Conservation (phyloP, 495 filamentous ascomycete species). For the Rhizodiscina lignyota region DNA sequence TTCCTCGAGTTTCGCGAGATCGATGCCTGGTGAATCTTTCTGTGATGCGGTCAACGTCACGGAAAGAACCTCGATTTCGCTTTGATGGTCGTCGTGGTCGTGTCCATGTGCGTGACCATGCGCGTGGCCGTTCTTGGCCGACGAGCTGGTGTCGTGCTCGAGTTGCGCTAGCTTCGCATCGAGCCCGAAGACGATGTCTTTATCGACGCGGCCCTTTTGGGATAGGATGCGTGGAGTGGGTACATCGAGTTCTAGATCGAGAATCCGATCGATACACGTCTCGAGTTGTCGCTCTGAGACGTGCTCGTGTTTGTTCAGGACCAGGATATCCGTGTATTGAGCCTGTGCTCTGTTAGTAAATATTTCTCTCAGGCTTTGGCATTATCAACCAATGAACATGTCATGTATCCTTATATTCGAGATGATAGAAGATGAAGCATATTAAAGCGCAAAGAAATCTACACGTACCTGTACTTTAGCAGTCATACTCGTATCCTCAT, state of each 20-base stretch:
- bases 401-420: too few species aligned
- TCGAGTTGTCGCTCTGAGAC: constrained; percentile 59
- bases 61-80: constrained; percentile 80
- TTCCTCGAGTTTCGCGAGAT: constrained; percentile 44
- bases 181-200: constrained; percentile 67
- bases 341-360: too few species aligned
- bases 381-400: too few species aligned
- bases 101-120: constrained; percentile 23
- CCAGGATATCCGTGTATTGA: constrained; percentile 74
- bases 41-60: constrained; percentile 37
- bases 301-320: constrained; percentile 92
- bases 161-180: constrained; percentile 57
- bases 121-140: constrained; percentile 12
- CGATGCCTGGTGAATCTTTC: constrained; percentile 27
- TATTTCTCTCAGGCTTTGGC: too few species aligned
- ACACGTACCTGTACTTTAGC: constrained; percentile 33
- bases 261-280: constrained; percentile 64
- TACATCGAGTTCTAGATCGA: constrained; percentile 67
- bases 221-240: constrained; percentile 62
- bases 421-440: too few species aligned
- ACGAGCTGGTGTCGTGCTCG: constrained; percentile 32
- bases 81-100: constrained; percentile 38
- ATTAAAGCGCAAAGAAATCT: too few species aligned
- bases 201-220: constrained; percentile 55
- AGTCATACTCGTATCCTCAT: constrained; percentile 65